These are phyloP conservation scores for Penicillium corylophilum DNA, from an alignment of 2,329 filamentous ascomycete species.

Conservation along the genomic window DNA sequence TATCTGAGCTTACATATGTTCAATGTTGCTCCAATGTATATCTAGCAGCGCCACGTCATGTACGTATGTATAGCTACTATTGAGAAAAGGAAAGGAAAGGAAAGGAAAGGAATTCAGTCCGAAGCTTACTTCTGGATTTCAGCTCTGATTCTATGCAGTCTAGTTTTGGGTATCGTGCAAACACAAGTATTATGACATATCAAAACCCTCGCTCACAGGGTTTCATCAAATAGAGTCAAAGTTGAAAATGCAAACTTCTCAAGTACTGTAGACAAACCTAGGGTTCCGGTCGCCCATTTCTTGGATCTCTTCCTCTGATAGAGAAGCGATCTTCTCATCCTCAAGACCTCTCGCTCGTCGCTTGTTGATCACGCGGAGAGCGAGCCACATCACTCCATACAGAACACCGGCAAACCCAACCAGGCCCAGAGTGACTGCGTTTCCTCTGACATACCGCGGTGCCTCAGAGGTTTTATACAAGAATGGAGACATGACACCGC, in stretches of 20 bases:
- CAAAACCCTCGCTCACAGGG: background rate
- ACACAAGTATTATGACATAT: background rate
- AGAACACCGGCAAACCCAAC: slow-evolving; percentile 55
- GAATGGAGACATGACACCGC: slow-evolving; percentile 72
- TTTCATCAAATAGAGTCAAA: background rate
- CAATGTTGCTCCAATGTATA: no score
- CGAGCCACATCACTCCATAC: slow-evolving; percentile 57
- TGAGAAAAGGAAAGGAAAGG: no score
- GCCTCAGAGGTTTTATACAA: slow-evolving; percentile 47
- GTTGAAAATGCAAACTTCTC: slow-evolving; percentile 5
- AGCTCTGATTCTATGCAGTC: background rate
- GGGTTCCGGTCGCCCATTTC: slow-evolving; percentile 47
- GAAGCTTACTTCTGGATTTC: background rate
- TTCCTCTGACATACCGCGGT: slow-evolving; percentile 61
- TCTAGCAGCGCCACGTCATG: no score
- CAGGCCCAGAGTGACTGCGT: slow-evolving; percentile 61
- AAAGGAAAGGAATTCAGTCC: no score
- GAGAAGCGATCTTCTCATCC: slow-evolving; percentile 39
- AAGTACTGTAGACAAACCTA: slow-evolving; percentile 41
- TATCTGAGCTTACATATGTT: no score
- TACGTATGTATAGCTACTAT: no score
- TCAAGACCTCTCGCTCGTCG: slow-evolving; percentile 36
- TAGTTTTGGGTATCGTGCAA: background rate
- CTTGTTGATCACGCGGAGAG: slow-evolving; percentile 52
- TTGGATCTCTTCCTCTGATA: slow-evolving; percentile 43